A percentile compares a stretch with the other conserved stretches of the same genome.
Evolutionary conservation across 176 grass and related monocot species (phyloP).

Genomic region (Bromus sterilis): DNA sequence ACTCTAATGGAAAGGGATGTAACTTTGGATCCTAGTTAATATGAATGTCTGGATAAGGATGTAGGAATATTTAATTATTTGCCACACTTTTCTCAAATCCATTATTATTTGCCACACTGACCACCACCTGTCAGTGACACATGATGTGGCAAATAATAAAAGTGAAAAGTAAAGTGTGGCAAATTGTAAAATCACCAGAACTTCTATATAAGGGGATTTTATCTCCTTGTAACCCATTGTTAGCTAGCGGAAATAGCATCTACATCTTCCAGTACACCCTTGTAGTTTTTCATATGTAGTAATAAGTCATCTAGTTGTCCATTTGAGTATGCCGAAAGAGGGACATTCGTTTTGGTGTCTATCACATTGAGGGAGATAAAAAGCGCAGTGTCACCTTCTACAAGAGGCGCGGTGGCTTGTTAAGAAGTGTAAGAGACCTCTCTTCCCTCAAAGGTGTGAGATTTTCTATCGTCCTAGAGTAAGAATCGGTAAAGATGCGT

Average conservation of each 20-base stretch:
- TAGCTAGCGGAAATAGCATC: too few relatives aligned
- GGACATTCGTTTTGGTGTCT: background rate
- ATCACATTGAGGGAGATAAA: background rate
- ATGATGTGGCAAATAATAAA: too few relatives aligned
- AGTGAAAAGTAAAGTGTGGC: too few relatives aligned
- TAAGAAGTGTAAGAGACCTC: background rate
- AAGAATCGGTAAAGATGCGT: background rate
- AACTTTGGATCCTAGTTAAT: background rate
- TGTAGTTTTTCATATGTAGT: background rate
- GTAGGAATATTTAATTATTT: too few relatives aligned
- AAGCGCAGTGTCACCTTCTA: background rate
- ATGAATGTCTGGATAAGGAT: background rate
- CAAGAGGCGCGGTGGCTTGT: background rate
- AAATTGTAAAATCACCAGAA: too few relatives aligned
- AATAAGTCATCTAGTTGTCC: background rate
- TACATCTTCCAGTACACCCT: background rate
- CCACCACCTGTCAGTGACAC: too few relatives aligned
- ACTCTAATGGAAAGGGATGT: background rate
- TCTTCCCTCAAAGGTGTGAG: background rate
- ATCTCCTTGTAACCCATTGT: too few relatives aligned
- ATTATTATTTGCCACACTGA: too few relatives aligned
- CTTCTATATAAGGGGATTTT: too few relatives aligned
- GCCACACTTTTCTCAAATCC: too few relatives aligned
- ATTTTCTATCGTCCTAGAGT: background rate
- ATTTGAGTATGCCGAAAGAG: background rate